A percentile compares a stretch with the other conserved stretches of the same genome.
Conservation (phyloP, 305 asterid genomes). For the Petunia hybrid region DNA sequence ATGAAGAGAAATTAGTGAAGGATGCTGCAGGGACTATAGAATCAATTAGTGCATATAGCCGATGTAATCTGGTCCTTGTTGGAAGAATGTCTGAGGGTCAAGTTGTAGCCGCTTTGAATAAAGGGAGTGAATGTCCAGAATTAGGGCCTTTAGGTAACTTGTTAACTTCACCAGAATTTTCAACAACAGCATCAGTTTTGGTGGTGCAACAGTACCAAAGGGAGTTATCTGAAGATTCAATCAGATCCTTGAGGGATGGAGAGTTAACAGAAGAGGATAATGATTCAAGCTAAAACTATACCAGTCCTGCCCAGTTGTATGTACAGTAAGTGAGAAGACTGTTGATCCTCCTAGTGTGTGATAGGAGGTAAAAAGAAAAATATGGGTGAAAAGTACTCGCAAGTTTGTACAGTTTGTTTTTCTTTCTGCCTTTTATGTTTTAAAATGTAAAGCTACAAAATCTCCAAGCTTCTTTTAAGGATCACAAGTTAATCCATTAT, state of each 20-base stretch:
- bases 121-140: conserved; percentile 46
- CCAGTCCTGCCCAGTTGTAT: background rate
- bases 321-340: background rate
- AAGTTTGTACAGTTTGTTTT: background rate
- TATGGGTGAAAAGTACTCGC: background rate
- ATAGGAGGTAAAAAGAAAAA: background rate
- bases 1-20: conserved; percentile 37
- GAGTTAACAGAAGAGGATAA: conserved; percentile 1
- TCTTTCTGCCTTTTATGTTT: background rate
- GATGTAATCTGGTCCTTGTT: conserved; percentile 48
- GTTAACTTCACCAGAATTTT: conserved; percentile 40
- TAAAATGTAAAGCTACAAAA: background rate
- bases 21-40: conserved; percentile 30
- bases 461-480: background rate
- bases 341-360: background rate
- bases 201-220: conserved; percentile 50
- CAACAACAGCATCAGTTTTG: conserved; percentile 48
- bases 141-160: conserved; percentile 53
- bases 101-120: conserved; percentile 33
- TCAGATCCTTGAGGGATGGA: conserved; percentile 11
- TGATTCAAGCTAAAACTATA: conserved; percentile 5
- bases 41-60: conserved; percentile 31
- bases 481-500: background rate
- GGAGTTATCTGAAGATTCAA: conserved; percentile 28
- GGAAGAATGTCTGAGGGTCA: conserved; percentile 50